phyloP scores from a whole-genome alignment of 768 basidiomycete species.

The Agrocybe praecox region DNA sequence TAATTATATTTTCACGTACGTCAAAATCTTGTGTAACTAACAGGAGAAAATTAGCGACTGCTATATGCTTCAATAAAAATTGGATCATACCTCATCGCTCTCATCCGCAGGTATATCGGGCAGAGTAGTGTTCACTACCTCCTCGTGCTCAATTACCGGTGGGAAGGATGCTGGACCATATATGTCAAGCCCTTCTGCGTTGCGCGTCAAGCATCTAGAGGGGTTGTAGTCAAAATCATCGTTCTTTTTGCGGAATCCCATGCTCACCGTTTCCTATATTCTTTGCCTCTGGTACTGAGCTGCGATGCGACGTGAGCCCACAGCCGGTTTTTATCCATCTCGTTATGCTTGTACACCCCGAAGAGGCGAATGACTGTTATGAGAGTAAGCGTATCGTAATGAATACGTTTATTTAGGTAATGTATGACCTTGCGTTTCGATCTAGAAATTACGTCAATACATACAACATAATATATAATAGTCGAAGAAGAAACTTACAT shows the following conservation, averaged over 20 bases:
- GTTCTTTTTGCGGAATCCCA: too few relatives aligned
- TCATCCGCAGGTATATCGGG: constrained; percentile 26
- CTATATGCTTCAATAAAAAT: constrained; percentile 31
- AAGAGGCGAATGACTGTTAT: constrained; percentile 34
- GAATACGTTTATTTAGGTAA: too few relatives aligned
- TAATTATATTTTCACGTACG: constrained; percentile 27
- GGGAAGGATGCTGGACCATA: constrained; percentile 39
- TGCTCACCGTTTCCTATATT: constrained; percentile 45
- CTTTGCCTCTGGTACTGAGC: constrained; percentile 40
- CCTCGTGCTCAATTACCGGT: background rate
- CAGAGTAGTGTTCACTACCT: background rate
- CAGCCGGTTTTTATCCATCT: constrained; percentile 32
- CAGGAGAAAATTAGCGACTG: constrained; percentile 24
- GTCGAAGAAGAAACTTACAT: constrained; percentile 16
- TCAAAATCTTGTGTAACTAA: constrained; percentile 47
- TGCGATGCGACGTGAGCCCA: constrained; percentile 40
- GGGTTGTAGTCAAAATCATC: too few relatives aligned
- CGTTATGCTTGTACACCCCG: constrained; percentile 40
- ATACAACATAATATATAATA: background rate
- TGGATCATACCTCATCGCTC: constrained; percentile 32
- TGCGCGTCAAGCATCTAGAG: constrained; percentile 2
- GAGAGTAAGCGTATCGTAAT: background rate
- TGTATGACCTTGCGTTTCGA: constrained; percentile 22
- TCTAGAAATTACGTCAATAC: constrained; percentile 8
- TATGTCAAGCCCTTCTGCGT: constrained; percentile 28